phyloP scores from a whole-genome alignment of 108 stramenopile species.

The Chaetoceros tenuissimus region DNA sequence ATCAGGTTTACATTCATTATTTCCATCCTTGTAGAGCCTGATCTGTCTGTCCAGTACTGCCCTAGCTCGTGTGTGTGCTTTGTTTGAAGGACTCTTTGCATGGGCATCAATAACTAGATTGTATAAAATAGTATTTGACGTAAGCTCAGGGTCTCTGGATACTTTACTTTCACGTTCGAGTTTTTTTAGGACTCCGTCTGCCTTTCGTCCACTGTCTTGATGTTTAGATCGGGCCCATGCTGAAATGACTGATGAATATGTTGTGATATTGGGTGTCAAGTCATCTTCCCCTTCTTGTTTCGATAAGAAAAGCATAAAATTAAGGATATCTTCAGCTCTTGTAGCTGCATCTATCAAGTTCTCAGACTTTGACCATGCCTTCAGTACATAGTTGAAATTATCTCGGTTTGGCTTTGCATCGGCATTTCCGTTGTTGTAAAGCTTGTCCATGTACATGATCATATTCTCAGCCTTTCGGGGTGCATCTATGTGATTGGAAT shows the following conservation, averaged over 20 bases:
- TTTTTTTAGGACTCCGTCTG: conserved; percentile 45
- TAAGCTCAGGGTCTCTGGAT: conserved; percentile 20
- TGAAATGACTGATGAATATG: conserved; percentile 28
- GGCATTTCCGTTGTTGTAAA: conserved; percentile 19
- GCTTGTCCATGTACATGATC: conserved; percentile 48
- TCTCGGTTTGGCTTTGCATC: conserved; percentile 30
- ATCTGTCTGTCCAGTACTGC: conserved; percentile 68
- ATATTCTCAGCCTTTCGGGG: conserved; percentile 53
- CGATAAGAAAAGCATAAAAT: conserved; percentile 43
- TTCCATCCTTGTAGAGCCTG: conserved; percentile 14
- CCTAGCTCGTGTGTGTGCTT: conserved; percentile 46
- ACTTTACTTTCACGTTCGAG: conserved; percentile 23
- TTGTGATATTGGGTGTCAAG: conserved; percentile 16
- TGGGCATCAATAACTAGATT: conserved; percentile 67
- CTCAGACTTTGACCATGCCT: conserved; percentile 40
- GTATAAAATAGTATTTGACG: conserved; percentile 57
- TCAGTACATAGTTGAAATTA: conserved; percentile 58
- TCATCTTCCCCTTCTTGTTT: conserved; percentile 2
- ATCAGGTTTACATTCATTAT: conserved; percentile 44
- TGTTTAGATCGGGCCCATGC: conserved; percentile 25
- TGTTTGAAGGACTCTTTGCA: conserved; percentile 40
- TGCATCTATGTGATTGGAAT: conserved; percentile 35
- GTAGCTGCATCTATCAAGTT: conserved; percentile 18
- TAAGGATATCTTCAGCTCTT: conserved; percentile 36
- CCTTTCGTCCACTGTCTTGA: conserved; percentile 30